Evolutionary conservation across 2,329 filamentous ascomycete genomes (phyloP), one percentile per base, ranked within the genome.

Genomic region (Penicillium paneum): DNA sequence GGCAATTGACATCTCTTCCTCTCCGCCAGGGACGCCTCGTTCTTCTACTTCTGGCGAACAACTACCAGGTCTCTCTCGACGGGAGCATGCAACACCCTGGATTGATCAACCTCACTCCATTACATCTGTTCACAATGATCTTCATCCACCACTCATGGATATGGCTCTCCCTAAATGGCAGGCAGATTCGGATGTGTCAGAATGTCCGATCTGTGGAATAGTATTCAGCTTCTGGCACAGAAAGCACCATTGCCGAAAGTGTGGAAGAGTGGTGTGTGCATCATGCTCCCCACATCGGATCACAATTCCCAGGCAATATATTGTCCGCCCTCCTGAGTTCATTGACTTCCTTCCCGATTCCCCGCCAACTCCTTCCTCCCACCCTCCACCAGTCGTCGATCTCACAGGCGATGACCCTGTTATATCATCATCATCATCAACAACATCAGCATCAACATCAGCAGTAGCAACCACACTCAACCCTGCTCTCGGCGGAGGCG

Each of bases 181-280:
- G 75, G 89, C 91, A 4, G 93, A 97, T 72, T 79, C 82, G 4
- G 91, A 95, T 63, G 91, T 90, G 11, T 84, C 85, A 1, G 81
- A 85, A 58, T 97, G 93, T 70, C 90, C 91, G 2, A 96, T 97
- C 54, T 97, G 93, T 69, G 78, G 79, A 49, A 83, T 83, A 0
- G 83, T 86, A 44, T 97, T 97, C 68, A 89, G 84, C 69, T 88
- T 96, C 64, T 90, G 91, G 76, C 86, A 90, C 68, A 82, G 93
- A 59, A 95, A 95, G 70, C 93, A 97, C 75, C 93, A 97, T 70
- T 97, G 93, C 80, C 84, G 92, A 83, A 97, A 96, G 82, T 97
- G 93, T 70, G 93, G 93, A 42, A 81, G 91, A 57, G 92, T 97
- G 8, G 93, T 97, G 24, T 97, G 93, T 73, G 86, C 87, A 54